phyloP scores from a whole-genome alignment of 352 stramenopile species.

The Globisporangium spinosum region DNA sequence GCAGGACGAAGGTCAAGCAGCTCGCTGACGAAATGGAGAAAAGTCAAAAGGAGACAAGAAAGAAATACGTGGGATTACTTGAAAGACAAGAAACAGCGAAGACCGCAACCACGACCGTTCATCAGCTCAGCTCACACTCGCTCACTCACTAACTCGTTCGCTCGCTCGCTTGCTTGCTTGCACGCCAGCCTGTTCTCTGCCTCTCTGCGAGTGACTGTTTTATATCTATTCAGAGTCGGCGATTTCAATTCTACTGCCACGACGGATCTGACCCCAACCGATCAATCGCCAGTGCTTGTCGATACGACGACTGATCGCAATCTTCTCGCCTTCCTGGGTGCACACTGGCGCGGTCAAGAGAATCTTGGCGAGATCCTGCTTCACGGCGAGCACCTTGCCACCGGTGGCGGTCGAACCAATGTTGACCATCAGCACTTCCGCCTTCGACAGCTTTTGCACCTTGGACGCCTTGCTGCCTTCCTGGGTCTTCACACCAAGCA shows the following conservation, averaged over 20 bases:
- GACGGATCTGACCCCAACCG: constrained; percentile 99
- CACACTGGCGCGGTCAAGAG: constrained; percentile 98
- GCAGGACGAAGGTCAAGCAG: too few species aligned
- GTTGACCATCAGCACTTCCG: constrained; percentile 99
- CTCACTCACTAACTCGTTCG: not conserved
- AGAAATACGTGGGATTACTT: constrained; percentile 6
- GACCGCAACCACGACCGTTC: not conserved
- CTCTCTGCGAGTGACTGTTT: constrained; percentile 9
- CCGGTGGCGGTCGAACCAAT: constrained; percentile 99
- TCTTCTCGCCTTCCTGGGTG: constrained; percentile 99
- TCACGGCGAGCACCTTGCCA: constrained; percentile 92
- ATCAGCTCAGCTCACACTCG: not conserved
- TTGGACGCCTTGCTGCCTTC: constrained; percentile 99
- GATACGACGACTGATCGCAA: constrained; percentile 98
- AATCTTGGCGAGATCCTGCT: constrained; percentile 98
- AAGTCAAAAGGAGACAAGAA: not conserved
- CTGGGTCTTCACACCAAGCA: constrained; percentile 98
- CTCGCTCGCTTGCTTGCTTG: not conserved
- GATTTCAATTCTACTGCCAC: constrained; percentile 94
- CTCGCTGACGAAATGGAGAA: not conserved
- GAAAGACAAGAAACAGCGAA: not conserved
- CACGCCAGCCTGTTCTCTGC: not conserved
- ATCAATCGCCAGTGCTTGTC: constrained; percentile 99
- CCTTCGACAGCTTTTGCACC: constrained; percentile 98
- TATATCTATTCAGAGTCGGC: constrained; percentile 82